Evolutionary conservation across 2,329 filamentous ascomycete species (phyloP).

Genomic region (Apiospora kogelbergensis): DNA sequence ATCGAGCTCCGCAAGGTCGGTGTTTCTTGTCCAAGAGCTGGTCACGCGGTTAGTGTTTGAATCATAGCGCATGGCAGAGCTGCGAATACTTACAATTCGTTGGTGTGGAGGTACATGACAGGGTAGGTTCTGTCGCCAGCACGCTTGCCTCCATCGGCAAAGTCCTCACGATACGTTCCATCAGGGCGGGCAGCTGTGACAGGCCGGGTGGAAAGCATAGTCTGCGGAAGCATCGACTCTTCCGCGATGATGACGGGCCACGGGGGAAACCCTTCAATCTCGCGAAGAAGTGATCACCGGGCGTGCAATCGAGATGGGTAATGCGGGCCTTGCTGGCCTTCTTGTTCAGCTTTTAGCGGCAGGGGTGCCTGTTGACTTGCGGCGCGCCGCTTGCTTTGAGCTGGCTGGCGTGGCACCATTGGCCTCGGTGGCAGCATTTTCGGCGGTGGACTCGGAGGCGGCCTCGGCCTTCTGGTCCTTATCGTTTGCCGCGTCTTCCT

Average conservation of each 20-base stretch:
- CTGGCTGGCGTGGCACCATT: slow-evolving; percentile 18
- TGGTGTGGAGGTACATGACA: slow-evolving; percentile 92
- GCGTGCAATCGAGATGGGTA: slow-evolving; percentile 75
- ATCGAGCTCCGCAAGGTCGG: slow-evolving; percentile 75
- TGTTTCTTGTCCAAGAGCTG: slow-evolving; percentile 91
- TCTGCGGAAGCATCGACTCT: slow-evolving; percentile 86
- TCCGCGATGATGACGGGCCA: slow-evolving; percentile 96
- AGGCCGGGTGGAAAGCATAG: slow-evolving; percentile 74
- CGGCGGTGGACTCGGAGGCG: background rate
- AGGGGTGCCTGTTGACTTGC: slow-evolving; percentile 71
- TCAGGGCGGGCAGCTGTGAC: slow-evolving; percentile 80
- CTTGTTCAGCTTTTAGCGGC: slow-evolving; percentile 78
- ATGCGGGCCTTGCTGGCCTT: slow-evolving; percentile 77
- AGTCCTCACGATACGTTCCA: slow-evolving; percentile 85
- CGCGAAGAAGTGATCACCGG: slow-evolving; percentile 89
- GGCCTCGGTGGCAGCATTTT: slow-evolving; percentile 16
- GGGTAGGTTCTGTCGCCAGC: slow-evolving; percentile 83
- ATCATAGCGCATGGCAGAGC: background rate
- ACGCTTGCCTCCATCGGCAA: slow-evolving; percentile 83
- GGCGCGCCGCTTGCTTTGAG: slow-evolving; percentile 41
- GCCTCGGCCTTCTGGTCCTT: slow-evolving; percentile 2
- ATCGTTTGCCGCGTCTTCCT: slow-evolving; percentile 7
- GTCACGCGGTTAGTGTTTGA: background rate
- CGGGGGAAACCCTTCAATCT: slow-evolving; percentile 88
- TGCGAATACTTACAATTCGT: slow-evolving; percentile 82